Evolutionary conservation across 2,329 filamentous ascomycete species (phyloP).

Genomic region (Sporothrix schenckii): DNA sequence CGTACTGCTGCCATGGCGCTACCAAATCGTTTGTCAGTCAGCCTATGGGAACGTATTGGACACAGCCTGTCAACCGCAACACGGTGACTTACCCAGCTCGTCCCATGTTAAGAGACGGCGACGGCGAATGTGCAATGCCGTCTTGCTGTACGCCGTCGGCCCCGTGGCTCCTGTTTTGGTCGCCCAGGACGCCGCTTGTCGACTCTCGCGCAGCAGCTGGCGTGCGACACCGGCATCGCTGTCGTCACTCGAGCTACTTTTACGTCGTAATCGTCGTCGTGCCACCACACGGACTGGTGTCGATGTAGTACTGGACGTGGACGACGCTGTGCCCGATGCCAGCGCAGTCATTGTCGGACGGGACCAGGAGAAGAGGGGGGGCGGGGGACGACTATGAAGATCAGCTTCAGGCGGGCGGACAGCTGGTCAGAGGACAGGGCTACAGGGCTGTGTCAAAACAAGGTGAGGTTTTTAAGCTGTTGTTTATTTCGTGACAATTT

Average conservation of each 20-base stretch:
- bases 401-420: background rate
- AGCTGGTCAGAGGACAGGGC: background rate
- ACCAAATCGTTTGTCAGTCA: background rate
- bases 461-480: no score
- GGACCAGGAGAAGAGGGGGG: background rate
- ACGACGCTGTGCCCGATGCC: background rate
- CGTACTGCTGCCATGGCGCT: constrained; percentile 28
- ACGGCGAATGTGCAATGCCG: background rate
- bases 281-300: background rate
- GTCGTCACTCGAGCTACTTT: background rate
- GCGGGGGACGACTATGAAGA: background rate
- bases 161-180: background rate
- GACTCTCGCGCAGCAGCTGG: background rate
- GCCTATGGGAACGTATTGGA: background rate
- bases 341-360: background rate
- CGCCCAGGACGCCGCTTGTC: background rate
- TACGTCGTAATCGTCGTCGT: background rate
- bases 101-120: constrained; percentile 14
- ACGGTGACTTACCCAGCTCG: background rate
- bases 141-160: background rate
- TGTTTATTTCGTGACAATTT: background rate
- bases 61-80: no score
- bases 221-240: background rate
- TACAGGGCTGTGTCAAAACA: no score
- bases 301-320: background rate